Percentiles rank a stretch among this genome's conserved stretches.
Evolutionary conservation across 2,329 filamentous ascomycete species (phyloP).

Genomic region (Verticillium nonalfalfae): DNA sequence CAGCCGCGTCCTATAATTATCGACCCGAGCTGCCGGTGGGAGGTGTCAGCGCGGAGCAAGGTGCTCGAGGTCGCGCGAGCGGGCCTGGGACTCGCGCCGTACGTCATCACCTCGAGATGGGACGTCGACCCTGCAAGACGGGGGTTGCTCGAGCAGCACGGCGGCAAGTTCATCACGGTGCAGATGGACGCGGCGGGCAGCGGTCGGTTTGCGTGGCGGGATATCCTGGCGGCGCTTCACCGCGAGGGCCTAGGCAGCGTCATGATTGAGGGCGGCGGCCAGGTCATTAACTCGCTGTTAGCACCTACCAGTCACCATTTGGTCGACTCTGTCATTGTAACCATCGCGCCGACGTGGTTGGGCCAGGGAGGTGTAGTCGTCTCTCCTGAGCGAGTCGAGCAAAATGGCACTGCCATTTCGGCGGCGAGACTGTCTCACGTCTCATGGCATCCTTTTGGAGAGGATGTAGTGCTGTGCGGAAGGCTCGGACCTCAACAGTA

Average conservation of each 20-base stretch:
- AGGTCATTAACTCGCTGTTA: constrained; percentile 78
- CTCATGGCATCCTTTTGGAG: constrained; percentile 70
- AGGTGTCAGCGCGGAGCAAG: constrained; percentile 51
- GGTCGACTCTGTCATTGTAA: constrained; percentile 76
- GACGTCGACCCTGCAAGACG: constrained; percentile 32
- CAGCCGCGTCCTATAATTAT: constrained; percentile 80
- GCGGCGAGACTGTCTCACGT: constrained; percentile 61
- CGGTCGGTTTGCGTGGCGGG: constrained; percentile 52
- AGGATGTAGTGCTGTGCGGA: constrained; percentile 79
- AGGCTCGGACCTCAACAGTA: constrained; percentile 29
- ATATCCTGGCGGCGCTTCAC: constrained; percentile 53
- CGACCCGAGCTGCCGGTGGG: constrained; percentile 74
- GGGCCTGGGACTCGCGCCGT: constrained; percentile 67
- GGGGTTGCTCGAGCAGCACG: constrained; percentile 36
- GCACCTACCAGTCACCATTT: constrained; percentile 51
- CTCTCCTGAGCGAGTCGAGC: constrained; percentile 56
- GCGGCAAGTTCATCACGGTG: constrained; percentile 46
- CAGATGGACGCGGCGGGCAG: constrained; percentile 1
- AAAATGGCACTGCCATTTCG: constrained; percentile 45
- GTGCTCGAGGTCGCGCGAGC: constrained; percentile 59
- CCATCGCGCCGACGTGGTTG: constrained; percentile 86
- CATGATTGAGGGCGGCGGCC: constrained; percentile 87
- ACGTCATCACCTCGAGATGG: constrained; percentile 52
- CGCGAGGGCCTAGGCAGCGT: constrained; percentile 63
- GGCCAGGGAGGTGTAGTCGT: constrained; percentile 77